Evolutionary conservation across 2,329 filamentous ascomycete species (phyloP).

Genomic region (Talaromyces verruculosus): DNA sequence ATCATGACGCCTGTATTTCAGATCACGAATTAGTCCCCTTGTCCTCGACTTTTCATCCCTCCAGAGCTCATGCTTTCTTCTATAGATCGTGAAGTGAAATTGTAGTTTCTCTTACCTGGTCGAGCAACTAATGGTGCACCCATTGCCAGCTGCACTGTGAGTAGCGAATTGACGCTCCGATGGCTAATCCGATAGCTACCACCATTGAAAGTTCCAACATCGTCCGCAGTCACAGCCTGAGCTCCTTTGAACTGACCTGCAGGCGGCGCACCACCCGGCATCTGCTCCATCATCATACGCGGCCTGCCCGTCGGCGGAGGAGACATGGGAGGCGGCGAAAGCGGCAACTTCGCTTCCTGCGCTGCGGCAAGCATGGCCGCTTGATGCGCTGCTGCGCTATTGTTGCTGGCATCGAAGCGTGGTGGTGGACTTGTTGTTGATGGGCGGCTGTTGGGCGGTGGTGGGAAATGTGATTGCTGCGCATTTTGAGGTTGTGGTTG

Average conservation of each 20-base stretch:
- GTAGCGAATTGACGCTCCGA: conserved; percentile 82
- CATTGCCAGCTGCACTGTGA: conserved; percentile 87
- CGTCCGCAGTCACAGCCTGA: conserved; percentile 66
- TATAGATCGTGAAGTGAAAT: too few relatives aligned
- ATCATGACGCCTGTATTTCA: conserved; percentile 94
- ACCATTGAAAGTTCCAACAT: conserved; percentile 95
- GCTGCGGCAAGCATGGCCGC: conserved; percentile 79
- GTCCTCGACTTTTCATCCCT: too few relatives aligned
- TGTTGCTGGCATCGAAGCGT: not conserved
- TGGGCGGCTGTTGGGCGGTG: conserved; percentile 14
- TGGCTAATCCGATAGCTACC: conserved; percentile 93
- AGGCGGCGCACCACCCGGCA: conserved; percentile 43
- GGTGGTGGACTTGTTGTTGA: conserved; percentile 14
- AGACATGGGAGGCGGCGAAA: conserved; percentile 58
- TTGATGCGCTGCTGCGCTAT: conserved; percentile 17
- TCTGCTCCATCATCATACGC: conserved; percentile 14
- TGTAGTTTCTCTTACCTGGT: too few relatives aligned
- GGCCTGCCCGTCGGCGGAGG: conserved; percentile 25
- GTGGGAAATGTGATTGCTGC: conserved; percentile 15
- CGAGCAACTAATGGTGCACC: too few relatives aligned
- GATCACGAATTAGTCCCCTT: too few relatives aligned
- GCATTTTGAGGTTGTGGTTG: conserved; percentile 2
- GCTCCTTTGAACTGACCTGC: conserved; percentile 64
- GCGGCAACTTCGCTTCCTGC: conserved; percentile 86
- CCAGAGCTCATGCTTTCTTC: too few relatives aligned